Conservation (phyloP, 1,284 basidiomycete species). For the Laetiporus sulphureus region DNA sequence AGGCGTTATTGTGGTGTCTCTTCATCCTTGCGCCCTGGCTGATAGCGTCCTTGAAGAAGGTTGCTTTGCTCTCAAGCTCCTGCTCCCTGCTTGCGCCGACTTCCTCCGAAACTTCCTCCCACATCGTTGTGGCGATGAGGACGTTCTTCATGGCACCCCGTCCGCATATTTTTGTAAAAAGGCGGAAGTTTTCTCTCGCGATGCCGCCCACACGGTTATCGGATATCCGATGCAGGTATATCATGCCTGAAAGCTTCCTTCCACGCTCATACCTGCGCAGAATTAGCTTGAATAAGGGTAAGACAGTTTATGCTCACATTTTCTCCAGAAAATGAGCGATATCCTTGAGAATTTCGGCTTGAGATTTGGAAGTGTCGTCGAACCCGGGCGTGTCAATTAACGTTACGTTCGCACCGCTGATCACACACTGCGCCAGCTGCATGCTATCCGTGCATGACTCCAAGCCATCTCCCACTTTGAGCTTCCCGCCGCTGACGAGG, state of each 20-base stretch:
- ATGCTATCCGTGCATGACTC: too few relatives aligned
- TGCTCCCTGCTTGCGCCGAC: constrained; percentile 6
- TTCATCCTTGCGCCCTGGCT: constrained; percentile 11
- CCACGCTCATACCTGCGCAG: constrained; percentile 33
- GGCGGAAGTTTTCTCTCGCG: constrained; percentile 39
- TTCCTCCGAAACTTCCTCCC: constrained; percentile 31
- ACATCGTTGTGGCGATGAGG: constrained; percentile 47
- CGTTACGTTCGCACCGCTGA: too few relatives aligned
- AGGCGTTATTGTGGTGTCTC: constrained; percentile 6
- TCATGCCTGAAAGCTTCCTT: constrained; percentile 37
- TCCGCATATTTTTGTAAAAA: constrained; percentile 45
- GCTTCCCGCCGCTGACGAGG: too few relatives aligned
- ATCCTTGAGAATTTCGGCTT: too few relatives aligned
- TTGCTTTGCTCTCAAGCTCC: constrained; percentile 8
- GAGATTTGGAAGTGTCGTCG: too few relatives aligned
- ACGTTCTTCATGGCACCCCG: constrained; percentile 40
- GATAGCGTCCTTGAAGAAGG: constrained; percentile 12
- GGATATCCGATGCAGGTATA: constrained; percentile 49
- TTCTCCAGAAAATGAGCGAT: too few relatives aligned
- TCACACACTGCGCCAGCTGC: too few relatives aligned
- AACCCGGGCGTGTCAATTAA: too few relatives aligned
- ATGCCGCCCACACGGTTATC: constrained; percentile 44
- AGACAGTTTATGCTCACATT: too few relatives aligned
- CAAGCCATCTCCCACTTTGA: too few relatives aligned
- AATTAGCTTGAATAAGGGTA: too few relatives aligned